A percentile compares a stretch with the other conserved stretches of the same genome.
phyloP scores from a whole-genome alignment of 208 protist genomes.

The Vickermania spadyakhi region DNA sequence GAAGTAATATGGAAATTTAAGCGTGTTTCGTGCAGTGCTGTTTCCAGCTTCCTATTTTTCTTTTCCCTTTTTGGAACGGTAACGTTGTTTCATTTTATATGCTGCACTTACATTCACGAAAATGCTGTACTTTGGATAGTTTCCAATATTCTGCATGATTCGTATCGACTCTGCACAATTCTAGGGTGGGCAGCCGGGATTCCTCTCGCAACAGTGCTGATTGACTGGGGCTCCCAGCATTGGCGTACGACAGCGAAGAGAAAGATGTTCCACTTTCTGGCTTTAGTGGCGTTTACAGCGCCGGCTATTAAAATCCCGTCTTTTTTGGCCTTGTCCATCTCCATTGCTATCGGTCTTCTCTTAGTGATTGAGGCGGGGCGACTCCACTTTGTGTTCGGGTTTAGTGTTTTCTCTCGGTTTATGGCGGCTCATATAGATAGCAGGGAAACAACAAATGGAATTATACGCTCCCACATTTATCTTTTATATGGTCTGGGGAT shows the following conservation, averaged over 20 bases:
- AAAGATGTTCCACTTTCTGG: conserved; percentile 88
- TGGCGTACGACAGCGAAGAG: conserved; percentile 50
- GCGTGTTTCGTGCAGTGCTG: too few species aligned
- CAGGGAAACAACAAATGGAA: conserved; percentile 50
- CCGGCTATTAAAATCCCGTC: conserved; percentile 66
- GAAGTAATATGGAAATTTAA: too few species aligned
- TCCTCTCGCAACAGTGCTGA: conserved; percentile 34
- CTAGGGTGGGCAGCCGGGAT: conserved; percentile 37
- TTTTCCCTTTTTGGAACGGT: too few species aligned
- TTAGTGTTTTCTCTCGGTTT: conserved; percentile 28
- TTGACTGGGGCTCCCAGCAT: conserved; percentile 32
- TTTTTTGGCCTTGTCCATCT: conserved; percentile 77
- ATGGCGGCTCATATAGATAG: conserved; percentile 63
- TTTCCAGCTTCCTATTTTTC: too few species aligned
- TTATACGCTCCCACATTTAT: conserved; percentile 85
- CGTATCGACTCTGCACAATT: conserved; percentile 50
- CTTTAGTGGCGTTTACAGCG: conserved; percentile 66
- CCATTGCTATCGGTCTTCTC: conserved; percentile 36
- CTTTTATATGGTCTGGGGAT: conserved; percentile 70
- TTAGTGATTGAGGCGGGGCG: conserved; percentile 58
- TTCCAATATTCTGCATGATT: conserved; percentile 44
- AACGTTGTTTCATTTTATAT: too few species aligned
- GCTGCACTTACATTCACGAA: conserved; percentile 57
- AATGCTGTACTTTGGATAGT: conserved; percentile 55
- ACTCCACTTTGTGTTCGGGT: conserved; percentile 59